Evolutionary conservation across 441 rosid species (phyloP).

Genomic region (Cnidoscolus chayamansa): DNA sequence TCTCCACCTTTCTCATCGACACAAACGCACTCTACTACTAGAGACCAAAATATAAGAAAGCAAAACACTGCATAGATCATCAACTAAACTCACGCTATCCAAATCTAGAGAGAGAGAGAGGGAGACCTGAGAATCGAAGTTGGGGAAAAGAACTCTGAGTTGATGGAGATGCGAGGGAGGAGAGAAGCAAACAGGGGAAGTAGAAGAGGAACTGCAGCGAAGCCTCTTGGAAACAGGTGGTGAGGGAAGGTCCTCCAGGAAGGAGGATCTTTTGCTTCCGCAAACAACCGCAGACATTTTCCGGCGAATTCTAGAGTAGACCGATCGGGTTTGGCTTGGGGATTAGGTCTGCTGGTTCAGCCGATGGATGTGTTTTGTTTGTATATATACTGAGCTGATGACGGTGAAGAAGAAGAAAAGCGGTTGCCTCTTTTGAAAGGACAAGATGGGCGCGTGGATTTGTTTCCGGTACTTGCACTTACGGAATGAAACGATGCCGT

Average conservation of each 20-base stretch:
- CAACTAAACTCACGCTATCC: too few species aligned
- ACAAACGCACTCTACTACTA: too few species aligned
- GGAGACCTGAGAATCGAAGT: constrained; percentile 41
- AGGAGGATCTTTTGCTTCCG: constrained; percentile 67
- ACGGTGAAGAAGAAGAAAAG: neutral
- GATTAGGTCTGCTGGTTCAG: neutral
- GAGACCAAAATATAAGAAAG: too few species aligned
- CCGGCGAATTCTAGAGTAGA: constrained; percentile 4
- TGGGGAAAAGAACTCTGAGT: constrained; percentile 15
- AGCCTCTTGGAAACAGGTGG: constrained; percentile 57
- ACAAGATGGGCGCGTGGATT: constrained; percentile 11
- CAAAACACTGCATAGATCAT: too few species aligned
- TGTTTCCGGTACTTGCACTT: neutral
- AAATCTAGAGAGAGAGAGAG: too few species aligned
- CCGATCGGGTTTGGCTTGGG: neutral
- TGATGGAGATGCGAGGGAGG: constrained; percentile 47
- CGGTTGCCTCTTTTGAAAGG: constrained; percentile 10
- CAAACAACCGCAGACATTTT: constrained; percentile 77
- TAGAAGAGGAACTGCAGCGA: constrained; percentile 42
- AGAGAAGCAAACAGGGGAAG: constrained; percentile 34
- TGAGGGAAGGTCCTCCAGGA: constrained; percentile 64
- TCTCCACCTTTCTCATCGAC: too few species aligned
- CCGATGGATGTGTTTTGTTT: neutral
- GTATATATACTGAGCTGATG: neutral
- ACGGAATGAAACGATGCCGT: neutral